Evolutionary conservation across 345 rosid genomes (phyloP), one percentile per base, ranked within the genome.

Genomic region (Theobroma cacao): DNA sequence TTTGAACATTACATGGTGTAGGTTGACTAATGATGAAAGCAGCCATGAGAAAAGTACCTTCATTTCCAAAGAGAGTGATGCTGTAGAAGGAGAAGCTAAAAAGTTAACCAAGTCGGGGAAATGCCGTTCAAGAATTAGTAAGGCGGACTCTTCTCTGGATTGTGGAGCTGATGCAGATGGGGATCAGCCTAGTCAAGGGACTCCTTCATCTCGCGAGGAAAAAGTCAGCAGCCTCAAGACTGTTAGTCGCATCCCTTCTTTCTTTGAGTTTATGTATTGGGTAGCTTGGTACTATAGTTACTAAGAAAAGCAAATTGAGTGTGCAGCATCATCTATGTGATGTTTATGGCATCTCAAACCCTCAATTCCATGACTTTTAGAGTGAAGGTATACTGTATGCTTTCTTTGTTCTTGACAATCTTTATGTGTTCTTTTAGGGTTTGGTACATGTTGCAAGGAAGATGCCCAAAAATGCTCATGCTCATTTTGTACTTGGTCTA

Each of bases 391-490:
- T n/a, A n/a, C n/a, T n/a, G n/a, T n/a, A 69, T 69, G 22, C 56
- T 48, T 24, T 18, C 22, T 58, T 69, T 36, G 3, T 20, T 17
- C 31, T 52, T 80, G 26, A 61, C 70, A 33, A 45, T 66, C 24
- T 47, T 28, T 30, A 9, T 63, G 36, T 72, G 41, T 83, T 76
- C 76, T 80, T 65, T 26, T 80, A 96, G 99, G 99, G 98, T 78
- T 90, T 96, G 86, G 87, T 89, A 66, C 98, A 93, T 77, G 98
- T 93, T 73, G 98, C 94, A 47, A 88, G 91, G 86, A 96, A 96
- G 89, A 96, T 94, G 97, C 93, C 99, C 0, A 94, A 91, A 86
- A 96, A 96, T 87, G 97, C 97, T 59, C 99, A 96, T 87, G 95
- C 93, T 9, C 97, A 96, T 90, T 96, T 96, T 77, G 89, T 96